phyloP scores from a whole-genome alignment of 352 stramenopile species.

The Phytophthora meadii region DNA sequence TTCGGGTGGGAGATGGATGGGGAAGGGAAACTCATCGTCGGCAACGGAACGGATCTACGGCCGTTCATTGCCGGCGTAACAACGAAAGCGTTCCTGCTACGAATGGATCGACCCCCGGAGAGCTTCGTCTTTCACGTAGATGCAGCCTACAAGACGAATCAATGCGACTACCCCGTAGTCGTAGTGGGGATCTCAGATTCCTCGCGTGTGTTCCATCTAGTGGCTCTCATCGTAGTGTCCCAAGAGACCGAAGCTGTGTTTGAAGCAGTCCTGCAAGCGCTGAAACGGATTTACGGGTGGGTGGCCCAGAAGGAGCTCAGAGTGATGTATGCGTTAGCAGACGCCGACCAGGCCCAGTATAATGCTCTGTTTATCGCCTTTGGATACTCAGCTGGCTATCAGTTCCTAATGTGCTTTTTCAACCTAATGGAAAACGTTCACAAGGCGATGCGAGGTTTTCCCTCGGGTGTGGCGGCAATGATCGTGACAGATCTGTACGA shows the following conservation, averaged over 20 bases:
- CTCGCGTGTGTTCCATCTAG: constrained; percentile 2
- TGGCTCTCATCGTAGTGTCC: not conserved
- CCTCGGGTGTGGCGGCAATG: not conserved
- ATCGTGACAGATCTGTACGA: not conserved
- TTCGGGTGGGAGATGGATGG: not conserved
- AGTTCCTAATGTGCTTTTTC: not conserved
- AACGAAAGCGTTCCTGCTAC: not conserved
- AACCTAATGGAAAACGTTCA: not conserved
- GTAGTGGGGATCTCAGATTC: constrained; percentile 2
- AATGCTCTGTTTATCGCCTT: not conserved
- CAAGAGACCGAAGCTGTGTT: constrained; percentile 1
- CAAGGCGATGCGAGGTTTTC: not conserved
- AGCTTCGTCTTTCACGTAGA: constrained; percentile 2
- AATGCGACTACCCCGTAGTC: constrained; percentile 5
- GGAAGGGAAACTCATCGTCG: not conserved
- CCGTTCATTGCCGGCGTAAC: not conserved
- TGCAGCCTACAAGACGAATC: constrained; percentile 9
- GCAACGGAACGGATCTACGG: not conserved
- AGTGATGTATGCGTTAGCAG: not conserved
- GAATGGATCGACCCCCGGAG: not conserved
- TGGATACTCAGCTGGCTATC: not conserved
- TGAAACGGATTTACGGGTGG: not conserved
- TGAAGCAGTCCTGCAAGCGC: not conserved
- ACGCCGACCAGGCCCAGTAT: not conserved
- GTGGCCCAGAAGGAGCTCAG: not conserved